phyloP scores from a whole-genome alignment of 148 eudicot genomes.

The Rhododendron kiyosumense region DNA sequence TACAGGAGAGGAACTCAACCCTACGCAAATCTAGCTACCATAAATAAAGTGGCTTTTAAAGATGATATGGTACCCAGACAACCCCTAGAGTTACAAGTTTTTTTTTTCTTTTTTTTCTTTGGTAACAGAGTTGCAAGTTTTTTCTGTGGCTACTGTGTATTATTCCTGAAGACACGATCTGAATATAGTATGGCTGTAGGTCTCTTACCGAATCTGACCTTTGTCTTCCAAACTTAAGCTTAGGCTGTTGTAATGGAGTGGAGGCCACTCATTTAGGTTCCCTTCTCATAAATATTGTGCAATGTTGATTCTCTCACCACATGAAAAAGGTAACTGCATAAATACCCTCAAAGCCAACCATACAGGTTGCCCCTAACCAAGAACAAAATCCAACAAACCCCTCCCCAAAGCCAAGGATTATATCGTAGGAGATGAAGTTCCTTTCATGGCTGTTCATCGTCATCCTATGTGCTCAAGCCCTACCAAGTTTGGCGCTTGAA shows the following conservation, averaged over 20 bases:
- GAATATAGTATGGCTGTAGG: background rate
- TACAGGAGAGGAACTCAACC: background rate
- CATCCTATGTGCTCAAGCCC: slow-evolving; percentile 9
- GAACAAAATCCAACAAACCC: background rate
- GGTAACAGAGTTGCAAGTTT: background rate
- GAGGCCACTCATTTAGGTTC: background rate
- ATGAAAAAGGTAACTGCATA: background rate
- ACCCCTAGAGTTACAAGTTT: background rate
- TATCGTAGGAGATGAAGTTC: background rate
- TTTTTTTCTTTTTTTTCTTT: background rate
- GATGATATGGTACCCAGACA: background rate
- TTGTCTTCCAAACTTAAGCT: background rate
- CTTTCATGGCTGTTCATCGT: slow-evolving; percentile 12
- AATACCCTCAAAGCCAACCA: background rate
- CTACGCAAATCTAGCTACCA: background rate
- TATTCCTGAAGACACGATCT: background rate
- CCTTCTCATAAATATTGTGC: background rate
- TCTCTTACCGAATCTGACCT: background rate
- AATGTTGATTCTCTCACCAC: background rate
- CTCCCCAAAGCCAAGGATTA: background rate
- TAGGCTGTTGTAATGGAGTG: background rate
- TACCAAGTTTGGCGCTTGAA: background rate
- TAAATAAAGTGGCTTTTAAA: background rate
- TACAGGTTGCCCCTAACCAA: background rate
- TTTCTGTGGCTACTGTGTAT: background rate